Percentiles rank a stretch among this genome's conserved stretches.
phyloP scores from a whole-genome alignment of 2,329 filamentous ascomycete genomes.

The Fusarium secorum region DNA sequence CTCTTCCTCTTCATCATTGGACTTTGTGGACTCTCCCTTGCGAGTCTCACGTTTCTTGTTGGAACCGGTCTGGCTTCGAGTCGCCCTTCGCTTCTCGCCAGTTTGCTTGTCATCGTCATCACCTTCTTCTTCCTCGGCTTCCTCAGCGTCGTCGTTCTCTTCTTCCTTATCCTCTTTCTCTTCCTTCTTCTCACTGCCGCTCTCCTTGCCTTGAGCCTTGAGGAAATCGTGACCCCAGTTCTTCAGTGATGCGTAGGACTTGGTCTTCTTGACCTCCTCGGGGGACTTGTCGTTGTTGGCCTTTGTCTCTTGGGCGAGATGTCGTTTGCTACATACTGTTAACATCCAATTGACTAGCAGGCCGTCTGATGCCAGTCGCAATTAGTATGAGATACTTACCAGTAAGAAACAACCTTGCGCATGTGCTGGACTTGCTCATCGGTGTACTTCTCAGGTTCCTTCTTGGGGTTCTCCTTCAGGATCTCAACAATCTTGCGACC shows the following conservation, averaged over 20 bases:
- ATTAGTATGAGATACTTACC: slow-evolving; percentile 42
- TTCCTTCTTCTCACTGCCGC: slow-evolving; percentile 7
- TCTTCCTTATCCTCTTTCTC: slow-evolving; percentile 19
- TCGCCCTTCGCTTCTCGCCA: slow-evolving; percentile 40
- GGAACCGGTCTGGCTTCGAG: slow-evolving; percentile 32
- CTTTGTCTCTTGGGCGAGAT: slow-evolving; percentile 69
- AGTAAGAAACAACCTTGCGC: slow-evolving; percentile 70
- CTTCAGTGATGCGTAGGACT: slow-evolving; percentile 66
- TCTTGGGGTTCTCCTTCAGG: slow-evolving; percentile 67
- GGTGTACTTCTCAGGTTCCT: slow-evolving; percentile 63
- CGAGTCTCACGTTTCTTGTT: slow-evolving; percentile 47
- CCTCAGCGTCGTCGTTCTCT: slow-evolving; percentile 4
- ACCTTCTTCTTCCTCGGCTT: slow-evolving; percentile 9
- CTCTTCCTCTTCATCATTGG: slow-evolving; percentile 26
- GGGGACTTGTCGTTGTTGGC: slow-evolving; percentile 61
- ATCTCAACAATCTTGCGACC: slow-evolving; percentile 71
- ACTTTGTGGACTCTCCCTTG: slow-evolving; percentile 33
- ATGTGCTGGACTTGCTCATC: slow-evolving; percentile 65
- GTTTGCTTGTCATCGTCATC: slow-evolving; percentile 31
- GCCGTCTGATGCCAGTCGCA: rapidly evolving
- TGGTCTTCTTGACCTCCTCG: slow-evolving; percentile 56
- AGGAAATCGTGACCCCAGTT: slow-evolving; percentile 67
- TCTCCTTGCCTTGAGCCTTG: slow-evolving; percentile 47
- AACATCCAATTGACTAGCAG: background rate
- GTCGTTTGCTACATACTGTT: slow-evolving; percentile 57